These are phyloP conservation scores for Fusarium stilboides DNA, from an alignment of 2,329 filamentous ascomycete species.

Conservation along the genomic window DNA sequence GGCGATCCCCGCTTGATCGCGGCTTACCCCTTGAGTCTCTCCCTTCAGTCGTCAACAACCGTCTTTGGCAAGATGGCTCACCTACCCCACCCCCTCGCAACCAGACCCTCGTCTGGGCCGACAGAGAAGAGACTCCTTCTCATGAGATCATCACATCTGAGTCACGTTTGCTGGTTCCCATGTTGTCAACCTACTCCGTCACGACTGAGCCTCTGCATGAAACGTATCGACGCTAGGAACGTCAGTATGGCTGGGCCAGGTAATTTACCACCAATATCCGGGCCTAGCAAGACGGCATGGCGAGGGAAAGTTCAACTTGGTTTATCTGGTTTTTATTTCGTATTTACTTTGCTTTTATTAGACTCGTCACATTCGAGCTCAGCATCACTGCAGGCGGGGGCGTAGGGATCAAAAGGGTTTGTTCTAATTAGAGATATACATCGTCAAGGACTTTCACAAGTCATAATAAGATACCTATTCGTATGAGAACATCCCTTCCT, in stretches of 20 bases:
- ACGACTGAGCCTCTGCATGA: constrained; percentile 49
- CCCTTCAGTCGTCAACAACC: constrained; percentile 24
- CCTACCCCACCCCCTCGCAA: constrained; percentile 29
- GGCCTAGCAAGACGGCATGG: neutral
- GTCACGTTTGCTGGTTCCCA: constrained; percentile 17
- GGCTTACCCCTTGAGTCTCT: constrained; percentile 33
- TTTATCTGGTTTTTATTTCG: constrained; percentile 1
- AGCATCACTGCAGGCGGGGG: constrained; percentile 41
- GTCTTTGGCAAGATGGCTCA: constrained; percentile 30
- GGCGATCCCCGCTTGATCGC: neutral
- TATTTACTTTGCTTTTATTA: constrained; percentile 20
- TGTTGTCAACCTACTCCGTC: constrained; percentile 37
- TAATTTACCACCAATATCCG: constrained; percentile 1
- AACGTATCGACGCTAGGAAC: constrained; percentile 44
- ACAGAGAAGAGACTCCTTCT: constrained; percentile 31
- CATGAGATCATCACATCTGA: constrained; percentile 18
- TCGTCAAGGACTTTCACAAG: constrained; percentile 19
- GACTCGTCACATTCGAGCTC: constrained; percentile 8
- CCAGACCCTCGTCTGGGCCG: constrained; percentile 52
- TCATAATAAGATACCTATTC: constrained; percentile 9
- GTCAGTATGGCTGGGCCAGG: constrained; percentile 36
- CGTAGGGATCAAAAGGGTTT: constrained; percentile 26
- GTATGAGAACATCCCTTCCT: neutral
- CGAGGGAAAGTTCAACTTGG: neutral
- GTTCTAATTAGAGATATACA: constrained; percentile 14